phyloP scores from a whole-genome alignment of 164 flowering plant genomes.

The Piper betle region DNA sequence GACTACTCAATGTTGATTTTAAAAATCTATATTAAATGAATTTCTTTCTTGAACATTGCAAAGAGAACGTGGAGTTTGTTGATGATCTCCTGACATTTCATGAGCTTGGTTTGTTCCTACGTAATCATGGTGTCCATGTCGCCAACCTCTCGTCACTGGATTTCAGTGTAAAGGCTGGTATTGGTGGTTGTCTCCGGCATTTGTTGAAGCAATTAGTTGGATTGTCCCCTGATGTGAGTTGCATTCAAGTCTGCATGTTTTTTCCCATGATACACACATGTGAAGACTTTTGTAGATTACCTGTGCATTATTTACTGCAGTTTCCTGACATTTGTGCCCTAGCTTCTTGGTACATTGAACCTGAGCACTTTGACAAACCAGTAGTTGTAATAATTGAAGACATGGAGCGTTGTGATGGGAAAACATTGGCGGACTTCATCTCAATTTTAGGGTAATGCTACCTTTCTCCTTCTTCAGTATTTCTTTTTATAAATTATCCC shows the following conservation, averaged over 20 bases:
- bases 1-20: neutral
- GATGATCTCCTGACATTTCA: conserved; percentile 81
- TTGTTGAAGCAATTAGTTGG: conserved; percentile 53
- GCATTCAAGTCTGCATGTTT: neutral
- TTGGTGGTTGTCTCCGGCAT: conserved; percentile 66
- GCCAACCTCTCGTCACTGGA: conserved; percentile 73
- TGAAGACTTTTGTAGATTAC: neutral
- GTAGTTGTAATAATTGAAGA: conserved; percentile 69
- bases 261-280: no score
- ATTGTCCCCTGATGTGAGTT: conserved; percentile 40
- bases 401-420: conserved; percentile 62
- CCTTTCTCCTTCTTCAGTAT: neutral
- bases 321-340: conserved; percentile 58
- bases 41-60: neutral
- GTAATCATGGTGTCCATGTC: conserved; percentile 62
- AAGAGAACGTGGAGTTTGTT: conserved; percentile 84
- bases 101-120: conserved; percentile 58
- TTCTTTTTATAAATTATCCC: neutral
- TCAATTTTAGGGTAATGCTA: conserved; percentile 49
- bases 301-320: conserved; percentile 22
- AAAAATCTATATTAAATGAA: neutral
- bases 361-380: conserved; percentile 34
- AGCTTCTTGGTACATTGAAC: conserved; percentile 78
- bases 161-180: conserved; percentile 52
- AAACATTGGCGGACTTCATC: conserved; percentile 68